Percentiles rank a stretch among this genome's conserved stretches.
Conservation (phyloP, 2,329 filamentous ascomycete species). For the Clonostachys solani region DNA sequence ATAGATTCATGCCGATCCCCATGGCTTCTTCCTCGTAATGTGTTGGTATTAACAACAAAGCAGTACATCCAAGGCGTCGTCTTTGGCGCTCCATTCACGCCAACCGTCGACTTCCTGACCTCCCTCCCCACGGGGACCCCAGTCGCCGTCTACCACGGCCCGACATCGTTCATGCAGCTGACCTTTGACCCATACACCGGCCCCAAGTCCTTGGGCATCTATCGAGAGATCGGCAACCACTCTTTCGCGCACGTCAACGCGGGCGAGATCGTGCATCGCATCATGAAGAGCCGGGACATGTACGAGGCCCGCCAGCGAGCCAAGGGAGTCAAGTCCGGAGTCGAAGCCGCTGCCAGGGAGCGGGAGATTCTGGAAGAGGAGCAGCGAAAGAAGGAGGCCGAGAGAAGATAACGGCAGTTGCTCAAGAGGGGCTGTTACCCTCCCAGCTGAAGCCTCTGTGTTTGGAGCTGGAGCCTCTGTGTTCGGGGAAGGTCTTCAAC, state of each 20-base stretch:
- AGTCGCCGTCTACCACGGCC: slow-evolving; percentile 89
- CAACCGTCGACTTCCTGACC: slow-evolving; percentile 73
- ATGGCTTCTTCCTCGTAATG: not conserved
- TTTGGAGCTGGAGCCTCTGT: too few relatives aligned
- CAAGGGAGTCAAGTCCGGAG: slow-evolving; percentile 81
- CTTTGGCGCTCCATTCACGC: slow-evolving; percentile 86
- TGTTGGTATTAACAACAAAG: slow-evolving; percentile 5
- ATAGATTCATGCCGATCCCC: too few relatives aligned
- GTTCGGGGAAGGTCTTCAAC: too few relatives aligned
- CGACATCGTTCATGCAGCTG: slow-evolving; percentile 81
- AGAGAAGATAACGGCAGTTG: slow-evolving; percentile 9
- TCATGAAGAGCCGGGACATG: slow-evolving; percentile 78
- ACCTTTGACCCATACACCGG: slow-evolving; percentile 79
- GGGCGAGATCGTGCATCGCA: slow-evolving; percentile 84
- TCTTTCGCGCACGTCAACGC: slow-evolving; percentile 86
- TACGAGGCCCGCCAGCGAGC: slow-evolving; percentile 90
- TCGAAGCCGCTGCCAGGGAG: slow-evolving; percentile 62
- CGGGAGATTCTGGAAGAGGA: slow-evolving; percentile 60
- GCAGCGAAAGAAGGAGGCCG: slow-evolving; percentile 43
- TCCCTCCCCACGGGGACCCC: slow-evolving; percentile 71
- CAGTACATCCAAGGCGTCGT: slow-evolving; percentile 85
- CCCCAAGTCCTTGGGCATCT: slow-evolving; percentile 79
- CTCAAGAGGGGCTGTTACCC: too few relatives aligned
- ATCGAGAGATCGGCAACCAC: slow-evolving; percentile 73
- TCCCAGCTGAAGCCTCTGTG: too few relatives aligned